phyloP scores from a whole-genome alignment of 1,139 yeast species.

The Blastobotrys illinoisensis region DNA sequence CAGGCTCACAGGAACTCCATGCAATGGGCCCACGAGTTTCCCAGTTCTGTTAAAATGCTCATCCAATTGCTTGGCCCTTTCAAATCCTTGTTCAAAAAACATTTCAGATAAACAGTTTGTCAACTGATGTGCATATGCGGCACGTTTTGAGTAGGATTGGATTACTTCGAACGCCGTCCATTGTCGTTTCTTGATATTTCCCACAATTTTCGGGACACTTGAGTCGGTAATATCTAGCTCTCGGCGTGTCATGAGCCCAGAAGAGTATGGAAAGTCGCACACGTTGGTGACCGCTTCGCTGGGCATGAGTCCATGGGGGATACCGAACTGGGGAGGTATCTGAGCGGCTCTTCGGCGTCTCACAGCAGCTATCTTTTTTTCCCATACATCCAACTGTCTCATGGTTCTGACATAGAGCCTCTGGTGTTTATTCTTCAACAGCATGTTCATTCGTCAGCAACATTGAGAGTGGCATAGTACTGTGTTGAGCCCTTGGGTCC shows the following conservation, averaged over 20 bases:
- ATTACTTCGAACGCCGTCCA: constrained; percentile 14
- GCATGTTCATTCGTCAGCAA: not conserved
- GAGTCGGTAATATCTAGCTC: constrained; percentile 8
- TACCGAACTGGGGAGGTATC: constrained; percentile 1
- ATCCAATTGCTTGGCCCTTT: constrained; percentile 39
- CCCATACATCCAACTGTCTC: not conserved
- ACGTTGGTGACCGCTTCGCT: constrained; percentile 2
- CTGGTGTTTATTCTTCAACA: not conserved
- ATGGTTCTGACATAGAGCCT: not conserved
- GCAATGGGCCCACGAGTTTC: constrained; percentile 42
- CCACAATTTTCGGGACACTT: constrained; percentile 3
- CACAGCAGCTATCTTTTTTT: not conserved
- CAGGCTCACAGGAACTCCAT: constrained; percentile 49
- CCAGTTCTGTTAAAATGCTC: constrained; percentile 33
- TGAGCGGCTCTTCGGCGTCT: not conserved
- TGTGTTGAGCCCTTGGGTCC: not conserved
- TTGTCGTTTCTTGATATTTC: constrained; percentile 6
- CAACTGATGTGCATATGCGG: constrained; percentile 55
- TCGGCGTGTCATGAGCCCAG: not conserved
- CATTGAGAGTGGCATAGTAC: not conserved
- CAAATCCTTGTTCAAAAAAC: constrained; percentile 36
- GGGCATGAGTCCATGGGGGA: constrained; percentile 3
- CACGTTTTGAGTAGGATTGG: constrained; percentile 44
- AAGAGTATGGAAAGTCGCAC: not conserved
- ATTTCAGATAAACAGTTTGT: constrained; percentile 35